Percentiles rank a stretch among this genome's conserved stretches.
Evolutionary conservation across 2,329 filamentous ascomycete genomes (phyloP).

Genomic region (Colletotrichum shisoi): DNA sequence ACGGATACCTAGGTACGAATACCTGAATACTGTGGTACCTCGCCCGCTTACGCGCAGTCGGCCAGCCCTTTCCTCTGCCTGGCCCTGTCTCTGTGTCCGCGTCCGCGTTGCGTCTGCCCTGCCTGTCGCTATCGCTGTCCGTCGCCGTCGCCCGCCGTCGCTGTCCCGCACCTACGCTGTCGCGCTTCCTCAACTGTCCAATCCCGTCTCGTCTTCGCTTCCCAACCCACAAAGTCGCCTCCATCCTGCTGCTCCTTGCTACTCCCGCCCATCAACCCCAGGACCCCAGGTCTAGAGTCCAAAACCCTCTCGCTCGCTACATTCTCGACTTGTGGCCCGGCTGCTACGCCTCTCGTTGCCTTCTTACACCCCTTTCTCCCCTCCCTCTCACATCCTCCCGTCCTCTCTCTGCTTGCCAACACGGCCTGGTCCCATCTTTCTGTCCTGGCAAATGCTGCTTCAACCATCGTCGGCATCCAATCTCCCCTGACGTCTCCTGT

Average conservation of each 20-base stretch:
- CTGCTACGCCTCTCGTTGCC: conserved; percentile 30
- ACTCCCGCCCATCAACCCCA: conserved; percentile 43
- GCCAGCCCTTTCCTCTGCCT: too few relatives aligned
- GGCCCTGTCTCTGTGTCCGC: neutral
- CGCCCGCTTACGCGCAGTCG: neutral
- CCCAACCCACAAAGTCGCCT: conserved; percentile 37
- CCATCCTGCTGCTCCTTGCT: conserved; percentile 27
- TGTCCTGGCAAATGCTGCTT: conserved; percentile 37
- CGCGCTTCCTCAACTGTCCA: conserved; percentile 19
- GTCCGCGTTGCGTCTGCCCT: neutral
- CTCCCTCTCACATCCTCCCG: conserved; percentile 7
- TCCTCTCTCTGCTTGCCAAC: conserved; percentile 27
- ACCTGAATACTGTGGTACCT: neutral
- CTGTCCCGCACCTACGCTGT: neutral
- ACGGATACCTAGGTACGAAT: too few relatives aligned
- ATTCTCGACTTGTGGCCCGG: conserved; percentile 9
- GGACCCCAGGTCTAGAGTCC: conserved; percentile 38
- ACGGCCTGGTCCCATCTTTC: conserved; percentile 20
- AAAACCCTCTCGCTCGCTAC: conserved; percentile 22
- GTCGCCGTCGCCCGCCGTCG: conserved; percentile 8
- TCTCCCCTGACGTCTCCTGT: conserved; percentile 30
- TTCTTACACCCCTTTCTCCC: conserved; percentile 7
- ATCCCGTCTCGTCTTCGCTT: conserved; percentile 25
- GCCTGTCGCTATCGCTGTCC: neutral
- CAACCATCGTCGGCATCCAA: conserved; percentile 26